These are phyloP conservation scores for Colletotrichum lentis DNA, from an alignment of 2,329 filamentous ascomycete species.

Conservation along the genomic window DNA sequence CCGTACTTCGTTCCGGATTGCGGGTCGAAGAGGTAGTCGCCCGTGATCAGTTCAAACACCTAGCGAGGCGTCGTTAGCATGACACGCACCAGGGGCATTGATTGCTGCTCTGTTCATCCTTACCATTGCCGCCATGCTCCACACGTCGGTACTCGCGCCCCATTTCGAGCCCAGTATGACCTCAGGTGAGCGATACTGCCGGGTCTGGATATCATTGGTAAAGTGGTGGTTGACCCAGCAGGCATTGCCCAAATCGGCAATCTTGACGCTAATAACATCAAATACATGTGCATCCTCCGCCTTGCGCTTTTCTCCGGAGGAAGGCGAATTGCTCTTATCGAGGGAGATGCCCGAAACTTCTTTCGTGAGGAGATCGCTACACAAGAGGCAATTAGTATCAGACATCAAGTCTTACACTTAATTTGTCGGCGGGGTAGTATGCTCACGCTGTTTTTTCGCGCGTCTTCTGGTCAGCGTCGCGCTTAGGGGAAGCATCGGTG, in stretches of 20 bases:
- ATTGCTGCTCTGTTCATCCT: slow-evolving; percentile 42
- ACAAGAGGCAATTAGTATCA: slow-evolving; percentile 28
- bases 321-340: slow-evolving; percentile 71
- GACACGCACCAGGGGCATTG: neutral
- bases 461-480: slow-evolving; percentile 74
- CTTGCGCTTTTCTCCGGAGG: slow-evolving; percentile 68
- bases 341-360: slow-evolving; percentile 96
- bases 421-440: slow-evolving; percentile 4
- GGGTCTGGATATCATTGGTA: slow-evolving; percentile 98
- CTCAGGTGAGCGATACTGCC: slow-evolving; percentile 96
- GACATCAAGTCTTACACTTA: slow-evolving; percentile 6
- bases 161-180: slow-evolving; percentile 97
- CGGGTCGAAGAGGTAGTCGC: slow-evolving; percentile 97
- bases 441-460: slow-evolving; percentile 94
- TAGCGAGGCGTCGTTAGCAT: slow-evolving; percentile 50
- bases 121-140: slow-evolving; percentile 99
- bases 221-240: slow-evolving; percentile 99
- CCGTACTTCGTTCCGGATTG: slow-evolving; percentile 99
- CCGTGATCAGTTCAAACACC: slow-evolving; percentile 97
- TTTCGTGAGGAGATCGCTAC: slow-evolving; percentile 84
- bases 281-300: slow-evolving; percentile 64
- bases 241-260: slow-evolving; percentile 96
- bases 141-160: slow-evolving; percentile 99
- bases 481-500: slow-evolving; percentile 60
- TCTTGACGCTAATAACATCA: slow-evolving; percentile 96